These are phyloP conservation scores for Colletotrichum sp. DNA, from an alignment of 2,329 filamentous ascomycete genomes.

Conservation along the genomic window DNA sequence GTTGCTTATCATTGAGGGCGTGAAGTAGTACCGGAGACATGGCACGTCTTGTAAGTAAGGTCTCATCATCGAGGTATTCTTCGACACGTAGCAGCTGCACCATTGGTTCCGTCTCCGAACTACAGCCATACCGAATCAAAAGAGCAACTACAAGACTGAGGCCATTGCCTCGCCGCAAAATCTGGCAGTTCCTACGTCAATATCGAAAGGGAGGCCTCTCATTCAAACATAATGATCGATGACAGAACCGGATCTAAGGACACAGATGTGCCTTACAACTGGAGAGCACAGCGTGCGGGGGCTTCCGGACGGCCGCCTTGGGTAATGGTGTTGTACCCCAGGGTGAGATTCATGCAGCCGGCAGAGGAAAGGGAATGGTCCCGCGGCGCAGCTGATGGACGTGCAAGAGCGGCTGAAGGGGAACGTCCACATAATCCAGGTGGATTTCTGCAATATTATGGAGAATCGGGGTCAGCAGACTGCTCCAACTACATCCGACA, in stretches of 20 bases:
- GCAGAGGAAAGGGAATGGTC: background rate
- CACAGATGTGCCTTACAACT: background rate
- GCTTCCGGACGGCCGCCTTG: background rate
- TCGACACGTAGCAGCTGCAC: background rate
- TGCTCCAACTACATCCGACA: background rate
- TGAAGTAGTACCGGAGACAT: background rate
- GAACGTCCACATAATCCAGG: background rate
- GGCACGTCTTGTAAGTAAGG: background rate
- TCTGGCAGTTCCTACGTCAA: constrained; percentile 2
- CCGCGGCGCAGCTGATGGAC: constrained; percentile 1
- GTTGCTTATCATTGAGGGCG: background rate
- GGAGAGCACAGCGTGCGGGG: constrained; percentile 3
- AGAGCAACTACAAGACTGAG: background rate
- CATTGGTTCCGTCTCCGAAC: background rate
- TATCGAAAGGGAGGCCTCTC: background rate
- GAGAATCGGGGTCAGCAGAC: constrained; percentile 9
- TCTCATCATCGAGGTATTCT: background rate
- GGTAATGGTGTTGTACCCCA: constrained; percentile 1
- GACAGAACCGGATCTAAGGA: background rate
- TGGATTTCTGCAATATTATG: background rate
- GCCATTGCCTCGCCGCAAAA: background rate
- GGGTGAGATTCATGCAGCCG: background rate
- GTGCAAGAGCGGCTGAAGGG: background rate
- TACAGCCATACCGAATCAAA: background rate
- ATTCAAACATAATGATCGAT: background rate